Percentiles rank a stretch among this genome's conserved stretches.
phyloP scores from a whole-genome alignment of 2,329 filamentous ascomycete genomes.

The Fusarium pininemorale region DNA sequence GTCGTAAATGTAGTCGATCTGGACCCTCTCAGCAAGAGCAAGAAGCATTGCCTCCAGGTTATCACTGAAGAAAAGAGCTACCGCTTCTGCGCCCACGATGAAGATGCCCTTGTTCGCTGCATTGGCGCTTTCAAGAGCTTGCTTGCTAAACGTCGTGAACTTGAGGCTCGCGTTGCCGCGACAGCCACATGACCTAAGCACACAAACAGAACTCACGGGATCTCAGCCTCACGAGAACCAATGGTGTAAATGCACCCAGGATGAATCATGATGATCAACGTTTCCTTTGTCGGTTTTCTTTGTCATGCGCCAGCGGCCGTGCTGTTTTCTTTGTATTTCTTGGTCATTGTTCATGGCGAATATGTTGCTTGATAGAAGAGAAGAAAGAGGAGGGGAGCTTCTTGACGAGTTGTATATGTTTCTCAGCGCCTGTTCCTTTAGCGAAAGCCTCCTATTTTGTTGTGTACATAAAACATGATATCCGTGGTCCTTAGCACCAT shows the following conservation, averaged over 20 bases:
- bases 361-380: conserved; percentile 9
- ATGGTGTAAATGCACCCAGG: conserved; percentile 15
- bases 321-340: conserved; percentile 6
- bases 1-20: conserved; percentile 94
- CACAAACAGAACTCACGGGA: not conserved
- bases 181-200: conserved; percentile 17
- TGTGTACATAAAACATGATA: conserved; percentile 34
- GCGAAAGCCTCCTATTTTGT: conserved; percentile 33
- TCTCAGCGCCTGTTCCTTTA: conserved; percentile 21
- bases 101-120: conserved; percentile 84
- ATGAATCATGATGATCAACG: conserved; percentile 40
- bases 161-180: conserved; percentile 59
- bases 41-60: conserved; percentile 87
- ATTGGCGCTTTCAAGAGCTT: conserved; percentile 92
- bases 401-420: conserved; percentile 18
- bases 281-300: conserved; percentile 31
- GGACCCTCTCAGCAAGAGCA: conserved; percentile 85
- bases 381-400: conserved; percentile 16
- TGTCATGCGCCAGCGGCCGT: conserved; percentile 14
- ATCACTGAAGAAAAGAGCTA: conserved; percentile 92
- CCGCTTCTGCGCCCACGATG: conserved; percentile 78
- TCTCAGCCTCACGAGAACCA: not conserved
- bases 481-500: conserved; percentile 21
- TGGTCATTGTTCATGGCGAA: conserved; percentile 15
- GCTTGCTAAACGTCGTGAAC: conserved; percentile 73